Evolutionary conservation across 139 green algal species (phyloP).

Genomic region (Closterium sp.): DNA sequence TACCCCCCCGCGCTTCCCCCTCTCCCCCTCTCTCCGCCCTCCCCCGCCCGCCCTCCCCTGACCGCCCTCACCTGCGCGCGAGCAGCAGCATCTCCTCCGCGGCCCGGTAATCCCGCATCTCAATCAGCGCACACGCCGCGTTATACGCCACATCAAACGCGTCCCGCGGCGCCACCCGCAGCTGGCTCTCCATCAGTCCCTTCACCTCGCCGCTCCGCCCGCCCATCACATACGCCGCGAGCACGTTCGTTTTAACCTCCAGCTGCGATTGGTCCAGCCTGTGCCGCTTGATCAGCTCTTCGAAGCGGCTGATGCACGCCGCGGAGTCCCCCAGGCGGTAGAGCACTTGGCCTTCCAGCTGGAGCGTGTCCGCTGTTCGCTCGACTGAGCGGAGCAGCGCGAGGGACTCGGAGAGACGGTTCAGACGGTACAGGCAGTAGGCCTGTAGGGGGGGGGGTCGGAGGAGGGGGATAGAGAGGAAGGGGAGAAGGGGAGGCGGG

Average conservation of each 20-base stretch:
- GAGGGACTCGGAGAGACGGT: slow-evolving; percentile 53
- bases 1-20: neutral
- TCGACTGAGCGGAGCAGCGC: slow-evolving; percentile 28
- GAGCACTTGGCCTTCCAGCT: slow-evolving; percentile 82
- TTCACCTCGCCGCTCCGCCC: slow-evolving; percentile 65
- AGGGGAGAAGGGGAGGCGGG: neutral
- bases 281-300: slow-evolving; percentile 66
- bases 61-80: slow-evolving; percentile 55
- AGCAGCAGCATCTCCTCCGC: slow-evolving; percentile 76
- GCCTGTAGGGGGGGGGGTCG: slow-evolving; percentile 65
- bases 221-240: slow-evolving; percentile 78
- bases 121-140: slow-evolving; percentile 69
- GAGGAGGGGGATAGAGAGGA: too few species aligned
- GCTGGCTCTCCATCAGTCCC: slow-evolving; percentile 59
- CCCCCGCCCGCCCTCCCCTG: neutral
- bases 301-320: slow-evolving; percentile 53
- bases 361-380: slow-evolving; percentile 50
- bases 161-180: slow-evolving; percentile 52
- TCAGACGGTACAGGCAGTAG: slow-evolving; percentile 81
- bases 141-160: slow-evolving; percentile 86
- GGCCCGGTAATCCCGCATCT: slow-evolving; percentile 53
- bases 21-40: neutral
- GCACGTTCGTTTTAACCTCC: slow-evolving; percentile 80
- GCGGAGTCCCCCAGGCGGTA: slow-evolving; percentile 69
- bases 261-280: slow-evolving; percentile 52